A percentile compares a stretch with the other conserved stretches of the same genome.
Evolutionary conservation across 768 basidiomycete species (phyloP).

Genomic region (Grammothele lineata): DNA sequence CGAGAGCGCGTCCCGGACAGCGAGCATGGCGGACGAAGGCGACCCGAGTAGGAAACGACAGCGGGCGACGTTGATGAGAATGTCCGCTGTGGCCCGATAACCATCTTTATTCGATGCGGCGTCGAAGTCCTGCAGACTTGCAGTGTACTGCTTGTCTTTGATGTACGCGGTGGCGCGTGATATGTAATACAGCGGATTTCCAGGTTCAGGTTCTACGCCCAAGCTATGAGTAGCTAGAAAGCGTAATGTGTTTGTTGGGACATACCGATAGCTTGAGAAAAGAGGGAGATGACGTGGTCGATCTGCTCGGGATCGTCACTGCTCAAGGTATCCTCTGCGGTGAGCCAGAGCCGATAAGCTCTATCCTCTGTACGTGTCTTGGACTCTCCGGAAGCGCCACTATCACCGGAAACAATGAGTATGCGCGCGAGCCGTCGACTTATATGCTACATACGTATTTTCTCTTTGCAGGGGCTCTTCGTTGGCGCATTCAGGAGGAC

Average conservation of each 20-base stretch:
- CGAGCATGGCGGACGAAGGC: not conserved
- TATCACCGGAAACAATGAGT: too few relatives aligned
- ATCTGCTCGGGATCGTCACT: too few relatives aligned
- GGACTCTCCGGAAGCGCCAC: too few relatives aligned
- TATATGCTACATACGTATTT: too few relatives aligned
- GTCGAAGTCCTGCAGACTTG: constrained; percentile 4
- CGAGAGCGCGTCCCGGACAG: not conserved
- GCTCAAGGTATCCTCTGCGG: too few relatives aligned
- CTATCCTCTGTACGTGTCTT: too few relatives aligned
- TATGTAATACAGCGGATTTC: not conserved
- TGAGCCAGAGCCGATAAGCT: too few relatives aligned
- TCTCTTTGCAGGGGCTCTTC: too few relatives aligned
- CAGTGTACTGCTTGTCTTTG: not conserved
- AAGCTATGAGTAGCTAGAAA: not conserved
- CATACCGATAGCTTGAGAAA: not conserved
- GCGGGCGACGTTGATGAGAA: not conserved
- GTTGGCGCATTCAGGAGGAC: too few relatives aligned
- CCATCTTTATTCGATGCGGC: not conserved
- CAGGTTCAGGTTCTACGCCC: not conserved
- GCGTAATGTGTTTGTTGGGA: not conserved
- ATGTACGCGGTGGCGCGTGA: not conserved
- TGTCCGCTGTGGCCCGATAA: not conserved
- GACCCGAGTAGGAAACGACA: constrained; percentile 7
- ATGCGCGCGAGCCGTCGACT: too few relatives aligned
- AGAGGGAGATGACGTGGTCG: not conserved